Percentiles rank a stretch among this genome's conserved stretches.
phyloP scores from a whole-genome alignment of 495 filamentous ascomycete genomes.

The Lasiosphaeria miniovina region DNA sequence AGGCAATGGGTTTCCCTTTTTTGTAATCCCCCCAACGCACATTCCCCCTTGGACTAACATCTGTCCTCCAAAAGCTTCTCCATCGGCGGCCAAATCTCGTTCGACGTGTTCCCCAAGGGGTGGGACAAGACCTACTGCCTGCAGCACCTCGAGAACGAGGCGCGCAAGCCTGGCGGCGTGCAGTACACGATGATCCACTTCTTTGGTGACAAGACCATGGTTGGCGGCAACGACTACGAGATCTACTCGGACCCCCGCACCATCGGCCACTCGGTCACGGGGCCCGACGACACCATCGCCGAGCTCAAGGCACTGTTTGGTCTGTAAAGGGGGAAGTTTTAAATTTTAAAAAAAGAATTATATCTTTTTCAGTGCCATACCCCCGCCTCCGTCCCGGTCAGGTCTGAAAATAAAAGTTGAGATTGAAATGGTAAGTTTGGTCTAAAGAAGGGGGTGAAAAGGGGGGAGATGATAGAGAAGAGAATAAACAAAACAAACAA shows the following conservation, averaged over 20 bases:
- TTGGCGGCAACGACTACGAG: constrained; percentile 93
- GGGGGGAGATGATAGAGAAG: neutral
- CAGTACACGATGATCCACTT: constrained; percentile 89
- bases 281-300: constrained; percentile 75
- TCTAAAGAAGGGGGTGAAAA: too few species aligned
- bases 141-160: constrained; percentile 79
- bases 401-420: too few species aligned
- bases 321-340: constrained; percentile 38
- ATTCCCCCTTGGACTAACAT: too few species aligned
- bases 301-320: constrained; percentile 77
- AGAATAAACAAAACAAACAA: constrained; percentile 2
- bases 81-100: constrained; percentile 94
- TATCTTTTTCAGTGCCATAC: too few species aligned
- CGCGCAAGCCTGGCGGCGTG: constrained; percentile 61
- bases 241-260: constrained; percentile 80
- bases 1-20: neutral
- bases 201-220: constrained; percentile 91
- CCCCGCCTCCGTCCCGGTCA: too few species aligned
- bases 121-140: constrained; percentile 99
- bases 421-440: too few species aligned
- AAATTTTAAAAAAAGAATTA: too few species aligned
- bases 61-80: constrained; percentile 54
- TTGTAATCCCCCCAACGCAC: neutral
- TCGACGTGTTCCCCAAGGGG: constrained; percentile 93
- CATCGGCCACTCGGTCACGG: constrained; percentile 76